phyloP scores from a whole-genome alignment of 2,329 filamentous ascomycete species.

The Arthrobotrys musiformis region DNA sequence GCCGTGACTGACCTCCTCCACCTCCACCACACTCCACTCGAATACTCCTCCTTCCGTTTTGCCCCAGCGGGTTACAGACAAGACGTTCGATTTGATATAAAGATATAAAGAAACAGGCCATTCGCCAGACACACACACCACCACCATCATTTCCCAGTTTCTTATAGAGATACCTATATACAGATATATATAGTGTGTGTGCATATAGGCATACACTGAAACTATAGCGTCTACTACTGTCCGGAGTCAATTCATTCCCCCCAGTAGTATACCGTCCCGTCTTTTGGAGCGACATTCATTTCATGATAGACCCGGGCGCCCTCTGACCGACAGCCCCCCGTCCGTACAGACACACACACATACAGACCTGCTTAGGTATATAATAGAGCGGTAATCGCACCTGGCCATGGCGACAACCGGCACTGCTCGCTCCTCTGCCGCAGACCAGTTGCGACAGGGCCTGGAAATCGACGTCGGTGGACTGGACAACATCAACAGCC shows the following conservation, averaged over 20 bases:
- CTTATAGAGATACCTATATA: no score
- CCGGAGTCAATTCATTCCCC: neutral
- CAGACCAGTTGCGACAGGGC: conserved; percentile 33
- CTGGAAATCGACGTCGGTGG: conserved; percentile 41
- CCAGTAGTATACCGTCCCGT: neutral
- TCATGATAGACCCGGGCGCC: conserved; percentile 22
- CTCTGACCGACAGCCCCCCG: conserved; percentile 7
- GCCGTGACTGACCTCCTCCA: neutral
- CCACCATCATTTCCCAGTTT: neutral
- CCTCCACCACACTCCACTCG: neutral
- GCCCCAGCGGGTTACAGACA: neutral
- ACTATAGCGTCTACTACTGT: neutral
- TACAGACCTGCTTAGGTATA: neutral
- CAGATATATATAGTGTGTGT: no score
- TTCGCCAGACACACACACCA: conserved; percentile 2
- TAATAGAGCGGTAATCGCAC: conserved; percentile 1
- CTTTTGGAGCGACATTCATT: neutral
- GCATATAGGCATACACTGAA: neutral
- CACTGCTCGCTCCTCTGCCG: conserved; percentile 22
- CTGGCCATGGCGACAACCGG: conserved; percentile 49
- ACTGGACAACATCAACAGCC: conserved; percentile 21
- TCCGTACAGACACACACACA: neutral
- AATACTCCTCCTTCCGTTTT: conserved; percentile 10
- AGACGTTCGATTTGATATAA: neutral
- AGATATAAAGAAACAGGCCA: neutral